Evolutionary conservation across 2,329 filamentous ascomycete species (phyloP), one percentile per base, ranked within the genome.

Genomic region (Celoporthe dispersa): DNA sequence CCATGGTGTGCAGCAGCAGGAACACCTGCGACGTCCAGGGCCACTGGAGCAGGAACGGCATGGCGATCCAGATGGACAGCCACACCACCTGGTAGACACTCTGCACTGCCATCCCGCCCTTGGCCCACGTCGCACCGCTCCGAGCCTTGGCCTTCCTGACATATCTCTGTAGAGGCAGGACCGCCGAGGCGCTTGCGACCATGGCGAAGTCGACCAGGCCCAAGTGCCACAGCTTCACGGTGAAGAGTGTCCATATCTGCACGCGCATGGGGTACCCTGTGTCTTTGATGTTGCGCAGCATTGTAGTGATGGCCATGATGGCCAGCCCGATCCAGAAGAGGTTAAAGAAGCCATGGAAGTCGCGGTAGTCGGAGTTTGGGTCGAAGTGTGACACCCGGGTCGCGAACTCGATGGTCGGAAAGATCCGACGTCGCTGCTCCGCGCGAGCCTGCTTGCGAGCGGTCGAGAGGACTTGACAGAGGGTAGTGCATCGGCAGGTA

Each of bases 21-120:
- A 97, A 99, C 53, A 99, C 96, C 78, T 98, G 96, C 2, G 95
- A 91, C 0, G 96, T 99, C 96, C 96, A 99, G 2, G 94, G 93
- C 96, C 96, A 99, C 66, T 92, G 86, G 11, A 97, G 85, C 75
- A 91, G 80, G 74, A 98, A 98, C 0, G 96, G 96, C 77, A 94
- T 89, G 78, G 87, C 85, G 71, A 96, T 90, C 95, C 95, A 98
- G 72, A 95, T 83, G 0, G 84, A 80, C 39, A 98, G 84, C 96
- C 96, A 99, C 0, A 83, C 75, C 1, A 86, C 82, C 80, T 99
- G 94, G 77, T 92, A 95, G 22, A 94, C 75, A 81, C 92, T 95
- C 82, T 98, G 96, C 8, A 97, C 79, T 35, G 88, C 85, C 83
- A 94, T 90, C n/a, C 96, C 96, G 22, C 89, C 90, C 61, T 84